phyloP scores from a whole-genome alignment of 192 early-diverging fungal genomes.

The Pilobolus umbonatus region DNA sequence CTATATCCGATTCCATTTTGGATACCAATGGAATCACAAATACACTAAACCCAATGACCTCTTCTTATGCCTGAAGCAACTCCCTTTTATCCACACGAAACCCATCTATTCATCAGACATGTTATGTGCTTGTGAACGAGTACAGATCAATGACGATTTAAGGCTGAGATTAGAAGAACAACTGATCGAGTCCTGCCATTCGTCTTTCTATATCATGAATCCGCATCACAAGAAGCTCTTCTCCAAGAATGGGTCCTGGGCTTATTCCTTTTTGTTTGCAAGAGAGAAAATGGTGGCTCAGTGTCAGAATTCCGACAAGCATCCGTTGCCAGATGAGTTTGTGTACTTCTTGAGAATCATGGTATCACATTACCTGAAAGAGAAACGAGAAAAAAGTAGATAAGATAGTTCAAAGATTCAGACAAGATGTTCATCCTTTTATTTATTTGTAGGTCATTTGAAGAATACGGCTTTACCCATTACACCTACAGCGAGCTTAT shows the following conservation, averaged over 20 bases:
- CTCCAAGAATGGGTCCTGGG: slow-evolving; percentile 15
- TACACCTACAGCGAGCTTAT: no score
- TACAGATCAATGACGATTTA: slow-evolving; percentile 27
- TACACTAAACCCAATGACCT: no score
- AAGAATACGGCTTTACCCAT: neutral
- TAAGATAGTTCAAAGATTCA: neutral
- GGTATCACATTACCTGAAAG: slow-evolving; percentile 13
- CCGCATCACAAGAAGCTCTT: neutral
- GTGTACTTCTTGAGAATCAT: slow-evolving; percentile 16
- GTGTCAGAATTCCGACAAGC: slow-evolving; percentile 9
- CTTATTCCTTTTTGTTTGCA: slow-evolving; percentile 16
- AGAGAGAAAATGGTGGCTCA: slow-evolving; percentile 23
- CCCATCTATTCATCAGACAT: slow-evolving; percentile 2
- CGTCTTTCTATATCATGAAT: slow-evolving; percentile 4
- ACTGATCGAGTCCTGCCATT: slow-evolving; percentile 14
- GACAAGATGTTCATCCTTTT: neutral
- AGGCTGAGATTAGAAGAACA: slow-evolving; percentile 6
- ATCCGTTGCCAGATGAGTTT: slow-evolving; percentile 11
- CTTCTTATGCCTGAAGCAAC: slow-evolving; percentile 2
- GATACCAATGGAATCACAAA: slow-evolving; percentile 27
- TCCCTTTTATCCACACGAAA: neutral
- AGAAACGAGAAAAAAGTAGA: slow-evolving; percentile 13
- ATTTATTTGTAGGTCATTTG: neutral
- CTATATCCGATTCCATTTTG: slow-evolving; percentile 21
- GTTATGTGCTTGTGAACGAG: slow-evolving; percentile 18